Evolutionary conservation across 2,329 filamentous ascomycete species (phyloP).

Genomic region (Diaporthe ilicicola): DNA sequence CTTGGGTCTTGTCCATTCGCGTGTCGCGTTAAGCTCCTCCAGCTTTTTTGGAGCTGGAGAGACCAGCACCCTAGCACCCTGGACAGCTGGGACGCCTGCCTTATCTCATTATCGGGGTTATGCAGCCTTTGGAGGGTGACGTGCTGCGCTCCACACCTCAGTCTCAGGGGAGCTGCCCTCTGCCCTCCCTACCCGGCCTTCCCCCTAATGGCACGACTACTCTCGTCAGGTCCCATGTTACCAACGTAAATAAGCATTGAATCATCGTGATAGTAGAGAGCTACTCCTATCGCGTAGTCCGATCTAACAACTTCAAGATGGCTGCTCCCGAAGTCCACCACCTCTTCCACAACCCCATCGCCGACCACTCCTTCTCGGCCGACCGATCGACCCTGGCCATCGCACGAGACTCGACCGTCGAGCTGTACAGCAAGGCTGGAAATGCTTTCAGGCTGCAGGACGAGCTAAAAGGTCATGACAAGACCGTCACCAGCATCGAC

Average conservation of each 20-base stretch:
- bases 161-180: conserved; percentile 20
- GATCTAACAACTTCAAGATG: conserved; percentile 63
- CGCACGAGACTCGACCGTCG: conserved; percentile 86
- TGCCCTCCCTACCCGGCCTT: not conserved
- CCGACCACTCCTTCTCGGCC: conserved; percentile 97
- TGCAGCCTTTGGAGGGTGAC: conserved; percentile 27
- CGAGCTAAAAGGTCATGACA: conserved; percentile 95
- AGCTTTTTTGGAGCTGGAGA: conserved; percentile 25
- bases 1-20: not conserved
- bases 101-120: conserved; percentile 32
- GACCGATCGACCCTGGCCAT: conserved; percentile 91
- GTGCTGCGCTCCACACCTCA: conserved; percentile 17
- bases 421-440: conserved; percentile 82
- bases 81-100: conserved; percentile 35
- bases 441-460: conserved; percentile 84
- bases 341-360: conserved; percentile 95
- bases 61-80: not conserved
- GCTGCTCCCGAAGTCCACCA: conserved; percentile 90
- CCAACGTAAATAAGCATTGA: conserved; percentile 16
- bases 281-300: conserved; percentile 80
- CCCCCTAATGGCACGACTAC: conserved; percentile 23
- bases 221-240: conserved; percentile 8
- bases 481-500: conserved; percentile 94
- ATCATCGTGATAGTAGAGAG: conserved; percentile 89
- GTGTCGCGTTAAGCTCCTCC: conserved; percentile 25